Base-by-base conservation (phyloP, 2,329 filamentous ascomycete species). In the Fusarium buxicola region DNA sequence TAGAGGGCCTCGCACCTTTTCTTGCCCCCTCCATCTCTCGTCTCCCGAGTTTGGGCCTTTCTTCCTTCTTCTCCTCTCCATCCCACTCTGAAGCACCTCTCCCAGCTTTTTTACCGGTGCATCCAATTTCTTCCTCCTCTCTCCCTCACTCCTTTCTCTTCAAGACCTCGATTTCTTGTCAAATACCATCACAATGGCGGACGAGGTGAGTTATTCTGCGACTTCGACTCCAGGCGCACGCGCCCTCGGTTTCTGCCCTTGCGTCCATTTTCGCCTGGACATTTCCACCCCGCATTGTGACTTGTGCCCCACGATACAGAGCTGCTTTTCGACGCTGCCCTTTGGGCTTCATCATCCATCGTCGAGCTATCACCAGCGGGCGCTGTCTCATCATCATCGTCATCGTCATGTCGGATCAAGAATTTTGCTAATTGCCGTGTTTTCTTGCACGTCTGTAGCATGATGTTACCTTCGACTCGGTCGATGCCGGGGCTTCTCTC, bases 401-500 rank as follows among this genome's bases (percentile, higher is more conserved):
- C 34, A 38, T 51, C 8, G 28, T 27, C 18, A 43, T 51, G 6
- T 38, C 16, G 12, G 15, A 44, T 34, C 27, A 39, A 35, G 50
- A 45, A 49, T 68, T 55, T 49, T 57, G 63, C 67, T 68, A 66
- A 72, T 71, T 59, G 51, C 24, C 58, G 21, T 39, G 18, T 56
- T 62, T 41, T 63, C 55, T 40, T 52, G 44, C 24, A 31, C 52
- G 49, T 32, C 30, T 41, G 15, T 72, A 91, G 86, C 88, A 90
- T 80, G 86, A 91, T 76, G 81, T 82, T 72, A 82, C 81, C 81
- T 98, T 98, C 88, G 93, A 97, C 73, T 90, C 88, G 82, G 92
- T 89, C 86, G 93, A 97, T 86, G 94, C 96, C 81, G 96, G 95
- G 83, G 94, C 95, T 75, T 98, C 95, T 73, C 78, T 85, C 77